These are phyloP conservation scores for Suillus spraguei DNA, from an alignment of 768 basidiomycete genomes.

Conservation along the genomic window DNA sequence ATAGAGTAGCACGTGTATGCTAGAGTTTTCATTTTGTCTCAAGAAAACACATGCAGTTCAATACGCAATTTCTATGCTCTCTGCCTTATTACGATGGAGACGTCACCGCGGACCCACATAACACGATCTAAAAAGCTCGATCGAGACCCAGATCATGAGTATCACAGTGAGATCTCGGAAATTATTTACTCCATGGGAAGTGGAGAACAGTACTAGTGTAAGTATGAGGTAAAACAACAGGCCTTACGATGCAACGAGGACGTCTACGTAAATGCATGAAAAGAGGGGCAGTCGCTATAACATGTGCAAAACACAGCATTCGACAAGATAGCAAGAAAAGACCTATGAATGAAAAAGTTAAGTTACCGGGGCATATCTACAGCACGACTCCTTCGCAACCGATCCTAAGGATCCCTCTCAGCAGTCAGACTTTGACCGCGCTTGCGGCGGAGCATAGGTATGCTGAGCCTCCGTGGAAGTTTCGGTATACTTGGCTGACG, in stretches of 20 bases:
- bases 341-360: background rate
- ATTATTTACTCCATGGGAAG: background rate
- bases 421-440: conserved; percentile 15
- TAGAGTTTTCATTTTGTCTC: background rate
- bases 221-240: background rate
- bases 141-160: background rate
- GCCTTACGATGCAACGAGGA: conserved; percentile 1
- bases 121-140: background rate
- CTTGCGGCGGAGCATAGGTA: conserved; percentile 32
- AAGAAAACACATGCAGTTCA: background rate
- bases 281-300: background rate
- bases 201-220: background rate
- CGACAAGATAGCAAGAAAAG: background rate
- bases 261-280: background rate
- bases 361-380: background rate
- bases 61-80: background rate
- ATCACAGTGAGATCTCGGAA: background rate
- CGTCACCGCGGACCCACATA: background rate
- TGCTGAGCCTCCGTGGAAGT: conserved; percentile 31
- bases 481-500: conserved; percentile 19
- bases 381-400: too few species aligned
- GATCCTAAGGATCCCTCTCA: background rate
- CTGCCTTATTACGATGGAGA: background rate
- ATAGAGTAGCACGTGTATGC: background rate
- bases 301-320: background rate